Evolutionary conservation across 169 alveolate genomes (phyloP).

Genomic region (Perkinsus marinus): DNA sequence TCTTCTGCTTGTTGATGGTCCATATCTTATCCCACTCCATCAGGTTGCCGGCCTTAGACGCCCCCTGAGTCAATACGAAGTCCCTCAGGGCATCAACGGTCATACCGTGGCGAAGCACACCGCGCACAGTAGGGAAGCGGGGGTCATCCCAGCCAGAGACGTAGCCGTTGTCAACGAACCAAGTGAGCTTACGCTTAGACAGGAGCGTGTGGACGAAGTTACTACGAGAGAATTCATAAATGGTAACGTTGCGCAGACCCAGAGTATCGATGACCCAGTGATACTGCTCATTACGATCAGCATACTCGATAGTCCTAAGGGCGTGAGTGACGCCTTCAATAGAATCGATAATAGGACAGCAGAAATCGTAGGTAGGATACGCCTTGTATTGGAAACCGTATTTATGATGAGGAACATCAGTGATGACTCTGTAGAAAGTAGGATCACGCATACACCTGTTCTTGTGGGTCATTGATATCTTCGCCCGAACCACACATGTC

Average conservation of each 20-base stretch:
- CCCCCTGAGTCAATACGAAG: slow-evolving; percentile 92
- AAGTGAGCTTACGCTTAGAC: slow-evolving; percentile 86
- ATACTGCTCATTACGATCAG: slow-evolving; percentile 88
- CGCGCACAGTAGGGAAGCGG: slow-evolving; percentile 94
- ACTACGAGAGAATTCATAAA: slow-evolving; percentile 86
- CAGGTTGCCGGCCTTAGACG: slow-evolving; percentile 83
- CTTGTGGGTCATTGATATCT: slow-evolving; percentile 78
- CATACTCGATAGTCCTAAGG: slow-evolving; percentile 90
- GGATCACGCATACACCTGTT: slow-evolving; percentile 97
- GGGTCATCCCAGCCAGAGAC: slow-evolving; percentile 96
- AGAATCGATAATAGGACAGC: slow-evolving; percentile 95
- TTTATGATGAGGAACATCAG: slow-evolving; percentile 79
- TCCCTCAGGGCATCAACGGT: slow-evolving; percentile 88
- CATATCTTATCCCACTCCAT: slow-evolving; percentile 99
- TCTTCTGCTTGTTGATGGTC: slow-evolving; percentile 85
- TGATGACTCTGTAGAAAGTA: slow-evolving; percentile 75
- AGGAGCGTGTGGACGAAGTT: slow-evolving; percentile 83
- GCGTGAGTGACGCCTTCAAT: slow-evolving; percentile 96
- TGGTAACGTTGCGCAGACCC: slow-evolving; percentile 67
- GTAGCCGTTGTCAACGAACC: slow-evolving; percentile 62
- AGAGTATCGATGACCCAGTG: slow-evolving; percentile 77
- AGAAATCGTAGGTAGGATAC: slow-evolving; percentile 97
- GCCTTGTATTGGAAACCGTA: slow-evolving; percentile 83
- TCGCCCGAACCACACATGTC: slow-evolving; percentile 90
- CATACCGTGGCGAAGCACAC: slow-evolving; percentile 94